Percentiles rank a stretch among this genome's conserved stretches.
These are phyloP conservation scores for Raffaelea albimanens DNA, from an alignment of 2,329 filamentous ascomycete genomes.

Conservation along the genomic window DNA sequence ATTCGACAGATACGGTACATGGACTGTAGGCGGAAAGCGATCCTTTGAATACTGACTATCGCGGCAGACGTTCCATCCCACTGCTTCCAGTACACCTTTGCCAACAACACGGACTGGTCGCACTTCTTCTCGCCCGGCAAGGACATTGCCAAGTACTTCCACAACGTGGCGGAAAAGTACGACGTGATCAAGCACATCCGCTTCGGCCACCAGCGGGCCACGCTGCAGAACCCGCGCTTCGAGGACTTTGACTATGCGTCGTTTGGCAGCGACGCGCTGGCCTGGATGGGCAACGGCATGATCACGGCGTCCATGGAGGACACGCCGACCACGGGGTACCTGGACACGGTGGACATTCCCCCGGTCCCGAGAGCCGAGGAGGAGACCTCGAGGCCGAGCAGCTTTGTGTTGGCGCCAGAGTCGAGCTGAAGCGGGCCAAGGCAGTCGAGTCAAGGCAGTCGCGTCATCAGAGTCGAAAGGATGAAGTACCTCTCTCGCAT, in stretches of 20 bases:
- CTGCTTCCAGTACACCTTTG: conserved; percentile 56
- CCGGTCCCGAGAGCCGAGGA: neutral
- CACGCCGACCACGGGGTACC: conserved; percentile 2
- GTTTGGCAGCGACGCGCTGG: neutral
- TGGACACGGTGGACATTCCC: conserved; percentile 4
- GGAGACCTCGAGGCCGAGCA: no score
- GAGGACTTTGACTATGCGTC: conserved; percentile 5
- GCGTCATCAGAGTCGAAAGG: no score
- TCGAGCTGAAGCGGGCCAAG: no score
- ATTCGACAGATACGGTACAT: no score
- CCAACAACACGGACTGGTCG: conserved; percentile 58
- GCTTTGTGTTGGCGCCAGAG: no score
- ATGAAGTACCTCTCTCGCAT: no score
- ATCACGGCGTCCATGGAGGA: conserved; percentile 3
- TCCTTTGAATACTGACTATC: no score
- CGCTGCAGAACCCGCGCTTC: conserved; percentile 5
- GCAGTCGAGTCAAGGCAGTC: no score
- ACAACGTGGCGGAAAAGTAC: conserved; percentile 51
- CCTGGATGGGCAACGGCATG: conserved; percentile 5
- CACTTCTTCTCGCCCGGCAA: conserved; percentile 57
- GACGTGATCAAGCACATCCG: conserved; percentile 51
- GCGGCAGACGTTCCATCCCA: no score
- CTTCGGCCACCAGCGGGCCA: conserved; percentile 23
- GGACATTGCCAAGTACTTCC: conserved; percentile 62
- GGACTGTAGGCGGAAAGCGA: no score